Conservation (phyloP, 2,329 filamentous ascomycete genomes). For the Dactylellina sp. region DNA sequence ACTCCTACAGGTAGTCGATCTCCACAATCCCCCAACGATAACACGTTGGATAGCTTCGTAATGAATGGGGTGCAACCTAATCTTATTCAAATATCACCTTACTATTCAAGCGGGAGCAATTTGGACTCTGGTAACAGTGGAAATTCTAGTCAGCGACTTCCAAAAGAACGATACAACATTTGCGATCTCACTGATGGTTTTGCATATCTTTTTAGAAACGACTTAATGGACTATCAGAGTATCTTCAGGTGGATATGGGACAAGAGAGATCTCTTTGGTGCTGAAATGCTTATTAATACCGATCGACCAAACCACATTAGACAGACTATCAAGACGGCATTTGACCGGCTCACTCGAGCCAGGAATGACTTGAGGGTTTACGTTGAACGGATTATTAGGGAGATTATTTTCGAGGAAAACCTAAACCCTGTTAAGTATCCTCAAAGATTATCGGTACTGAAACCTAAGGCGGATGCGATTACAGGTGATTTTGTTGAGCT, state of each 20-base stretch:
- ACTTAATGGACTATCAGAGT: slow-evolving; percentile 8
- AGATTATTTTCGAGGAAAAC: slow-evolving; percentile 7
- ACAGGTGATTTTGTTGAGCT: slow-evolving; percentile 4
- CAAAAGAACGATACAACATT: slow-evolving; percentile 34
- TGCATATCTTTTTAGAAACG: slow-evolving; percentile 26
- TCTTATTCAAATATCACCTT: slow-evolving; percentile 10
- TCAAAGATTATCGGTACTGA: slow-evolving; percentile 5
- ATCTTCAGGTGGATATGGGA: slow-evolving; percentile 35
- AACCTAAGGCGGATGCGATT: background rate
- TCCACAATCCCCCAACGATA: slow-evolving; percentile 19
- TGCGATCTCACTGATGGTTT: slow-evolving; percentile 29
- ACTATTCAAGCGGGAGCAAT: slow-evolving; percentile 25
- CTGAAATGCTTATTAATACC: slow-evolving; percentile 22
- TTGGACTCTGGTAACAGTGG: slow-evolving; percentile 3
- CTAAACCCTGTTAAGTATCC: slow-evolving; percentile 22
- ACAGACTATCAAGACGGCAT: slow-evolving; percentile 8
- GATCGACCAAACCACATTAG: slow-evolving; percentile 13
- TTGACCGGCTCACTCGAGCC: background rate
- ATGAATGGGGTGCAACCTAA: slow-evolving; percentile 23
- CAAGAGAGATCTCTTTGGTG: slow-evolving; percentile 16
- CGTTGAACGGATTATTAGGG: background rate
- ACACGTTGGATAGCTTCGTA: slow-evolving; percentile 30
- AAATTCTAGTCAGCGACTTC: background rate
- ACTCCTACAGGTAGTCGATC: background rate
- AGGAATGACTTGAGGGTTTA: slow-evolving; percentile 3